phyloP scores from a whole-genome alignment of 1,139 yeast genomes.

The Debaryomyces sp. region DNA sequence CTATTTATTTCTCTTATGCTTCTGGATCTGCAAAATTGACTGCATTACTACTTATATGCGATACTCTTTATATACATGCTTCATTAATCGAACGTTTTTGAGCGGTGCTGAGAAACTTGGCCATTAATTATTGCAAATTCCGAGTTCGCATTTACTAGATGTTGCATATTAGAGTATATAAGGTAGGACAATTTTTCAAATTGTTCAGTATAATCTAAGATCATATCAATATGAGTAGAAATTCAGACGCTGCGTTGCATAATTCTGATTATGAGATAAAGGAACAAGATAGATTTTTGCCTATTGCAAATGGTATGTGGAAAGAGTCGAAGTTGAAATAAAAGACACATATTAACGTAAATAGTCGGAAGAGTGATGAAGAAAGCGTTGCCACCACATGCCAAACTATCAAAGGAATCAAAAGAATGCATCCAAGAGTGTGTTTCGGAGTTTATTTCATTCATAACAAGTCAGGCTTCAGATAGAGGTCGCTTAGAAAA shows the following conservation, averaged over 20 bases:
- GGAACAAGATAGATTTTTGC: constrained; percentile 83
- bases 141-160: constrained; percentile 15
- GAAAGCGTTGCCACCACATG: constrained; percentile 81
- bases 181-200: not conserved
- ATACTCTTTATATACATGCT: not conserved
- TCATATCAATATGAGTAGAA: constrained; percentile 6
- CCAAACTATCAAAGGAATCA: constrained; percentile 93
- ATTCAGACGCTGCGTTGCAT: constrained; percentile 26
- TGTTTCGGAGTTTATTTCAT: constrained; percentile 88
- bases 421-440: constrained; percentile 98
- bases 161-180: not conserved
- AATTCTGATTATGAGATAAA: constrained; percentile 55
- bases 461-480: constrained; percentile 83
- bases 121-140: constrained; percentile 6
- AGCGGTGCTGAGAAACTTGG: not conserved
- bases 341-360: constrained; percentile 8
- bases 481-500: constrained; percentile 75
- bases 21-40: not conserved
- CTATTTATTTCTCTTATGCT: not conserved
- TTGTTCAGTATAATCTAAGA: not conserved
- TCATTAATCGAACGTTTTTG: not conserved
- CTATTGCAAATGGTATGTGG: constrained; percentile 72
- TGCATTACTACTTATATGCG: not conserved
- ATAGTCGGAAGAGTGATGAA: constrained; percentile 85
- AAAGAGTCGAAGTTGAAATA: not conserved